Base-by-base conservation (phyloP, 2,329 filamentous ascomycete species). In the Phialocephala subalpina region DNA sequence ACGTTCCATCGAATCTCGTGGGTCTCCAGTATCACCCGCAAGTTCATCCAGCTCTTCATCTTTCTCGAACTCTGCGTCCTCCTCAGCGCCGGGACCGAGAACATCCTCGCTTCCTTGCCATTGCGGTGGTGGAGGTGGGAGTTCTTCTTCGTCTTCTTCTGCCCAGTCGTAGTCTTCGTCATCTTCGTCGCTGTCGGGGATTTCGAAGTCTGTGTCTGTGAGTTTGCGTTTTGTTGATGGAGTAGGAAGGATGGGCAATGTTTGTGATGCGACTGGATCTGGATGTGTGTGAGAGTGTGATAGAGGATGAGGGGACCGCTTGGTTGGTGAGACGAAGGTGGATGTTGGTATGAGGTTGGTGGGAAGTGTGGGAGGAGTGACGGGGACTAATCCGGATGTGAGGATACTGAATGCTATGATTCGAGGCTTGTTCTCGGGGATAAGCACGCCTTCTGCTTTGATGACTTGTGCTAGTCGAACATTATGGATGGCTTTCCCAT, bases 81-180 rank as follows among this genome's bases (percentile, higher is more conserved):
- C 58, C 14, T 29, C 49, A 18, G 22, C 22, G 7, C 63, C 67
- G 14, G 71, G 69, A 29, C 89, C 79, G 40, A 90, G 78, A 53
- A 89, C 79, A 73, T 90, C 88, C 72, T 90, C 87, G 70, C 87
- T 90, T 22, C 87, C 88, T 77, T 90, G 87, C 86, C 87, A 90
- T 75, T 90, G 87, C 9, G 87, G 86, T n/a, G 87, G 87, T 77
- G 84, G 84, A 3, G 79, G 80, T 12, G 87, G 87, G 72, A 89
- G 79, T 59, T 84, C 82, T 63, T 86, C 84, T 64, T 90, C 89
- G 71, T 90, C 88, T 53, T 87, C 86, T 60, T 91, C 86, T 45
- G 85, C 85, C 90, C 90, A 93, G 16, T 89, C 90, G 73, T 92
- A 92, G 73, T 92, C 87, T 69, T 92, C 90, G 66, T 90, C 88